phyloP scores from a whole-genome alignment of 2,329 filamentous ascomycete genomes.

The Penicillium sp. region DNA sequence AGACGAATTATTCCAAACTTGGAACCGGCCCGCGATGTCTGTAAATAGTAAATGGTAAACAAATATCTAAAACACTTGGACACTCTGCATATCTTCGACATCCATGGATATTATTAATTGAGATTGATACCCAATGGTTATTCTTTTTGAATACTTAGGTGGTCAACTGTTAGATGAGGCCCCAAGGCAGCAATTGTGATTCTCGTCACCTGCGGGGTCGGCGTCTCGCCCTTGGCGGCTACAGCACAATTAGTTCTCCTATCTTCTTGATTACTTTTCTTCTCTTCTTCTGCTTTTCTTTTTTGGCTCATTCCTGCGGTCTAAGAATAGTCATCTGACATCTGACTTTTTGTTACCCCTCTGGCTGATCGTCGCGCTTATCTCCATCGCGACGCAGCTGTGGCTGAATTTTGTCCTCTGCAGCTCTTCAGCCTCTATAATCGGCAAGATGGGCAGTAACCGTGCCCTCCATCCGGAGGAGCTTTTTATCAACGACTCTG shows the following conservation, averaged over 20 bases:
- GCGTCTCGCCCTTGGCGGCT: conserved; percentile 22
- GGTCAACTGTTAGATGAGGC: neutral
- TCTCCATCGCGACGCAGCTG: conserved; percentile 18
- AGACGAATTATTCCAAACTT: conserved; percentile 11
- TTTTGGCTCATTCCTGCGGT: neutral
- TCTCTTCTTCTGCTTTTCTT: neutral
- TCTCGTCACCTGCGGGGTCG: conserved; percentile 24
- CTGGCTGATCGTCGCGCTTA: conserved; percentile 16
- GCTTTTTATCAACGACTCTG: conserved; percentile 61
- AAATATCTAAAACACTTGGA: no score
- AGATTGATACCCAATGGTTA: no score
- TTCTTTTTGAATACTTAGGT: no score
- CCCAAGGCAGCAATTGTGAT: conserved; percentile 14
- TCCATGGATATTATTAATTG: no score
- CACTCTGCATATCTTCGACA: no score
- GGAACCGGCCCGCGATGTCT: no score
- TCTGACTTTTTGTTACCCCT: neutral
- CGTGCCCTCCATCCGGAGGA: conserved; percentile 75
- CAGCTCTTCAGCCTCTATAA: neutral
- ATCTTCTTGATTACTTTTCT: neutral
- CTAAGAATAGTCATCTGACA: conserved; percentile 6
- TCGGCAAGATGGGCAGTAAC: conserved; percentile 41
- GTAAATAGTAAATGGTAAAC: no score
- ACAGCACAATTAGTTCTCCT: neutral
- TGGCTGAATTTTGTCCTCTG: conserved; percentile 9